Conservation (phyloP, 2,329 filamentous ascomycete species). For the Aureobasidium namibiae region DNA sequence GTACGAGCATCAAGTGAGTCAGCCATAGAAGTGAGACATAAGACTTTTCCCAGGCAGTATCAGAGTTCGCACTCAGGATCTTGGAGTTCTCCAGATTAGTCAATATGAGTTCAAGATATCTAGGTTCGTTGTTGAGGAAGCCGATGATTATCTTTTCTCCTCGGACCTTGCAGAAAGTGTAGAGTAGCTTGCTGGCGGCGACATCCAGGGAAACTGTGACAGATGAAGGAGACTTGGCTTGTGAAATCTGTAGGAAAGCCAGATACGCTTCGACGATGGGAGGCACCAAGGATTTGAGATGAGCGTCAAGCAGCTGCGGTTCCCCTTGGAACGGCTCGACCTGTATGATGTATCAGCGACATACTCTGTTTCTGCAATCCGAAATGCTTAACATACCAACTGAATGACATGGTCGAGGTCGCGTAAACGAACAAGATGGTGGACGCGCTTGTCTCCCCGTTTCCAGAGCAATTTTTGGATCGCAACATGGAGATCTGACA, state of each 20-base stretch:
- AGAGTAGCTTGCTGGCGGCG: slow-evolving; percentile 72
- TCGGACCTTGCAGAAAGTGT: slow-evolving; percentile 87
- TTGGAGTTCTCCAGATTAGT: slow-evolving; percentile 59
- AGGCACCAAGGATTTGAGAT: slow-evolving; percentile 68
- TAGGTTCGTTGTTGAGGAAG: slow-evolving; percentile 85
- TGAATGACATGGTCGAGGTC: slow-evolving; percentile 34
- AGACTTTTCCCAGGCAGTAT: slow-evolving; percentile 65
- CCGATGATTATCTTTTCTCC: slow-evolving; percentile 87
- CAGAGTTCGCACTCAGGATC: slow-evolving; percentile 17
- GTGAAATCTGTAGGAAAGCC: slow-evolving; percentile 46
- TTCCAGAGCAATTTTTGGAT: slow-evolving; percentile 37
- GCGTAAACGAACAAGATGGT: slow-evolving; percentile 29
- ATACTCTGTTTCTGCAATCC: neutral
- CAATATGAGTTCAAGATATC: slow-evolving; percentile 72
- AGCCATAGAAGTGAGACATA: slow-evolving; percentile 83
- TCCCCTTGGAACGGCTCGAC: slow-evolving; percentile 93
- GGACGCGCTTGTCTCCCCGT: slow-evolving; percentile 22
- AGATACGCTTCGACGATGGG: slow-evolving; percentile 69
- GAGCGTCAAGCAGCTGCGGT: slow-evolving; percentile 82
- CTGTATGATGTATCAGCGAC: slow-evolving; percentile 18
- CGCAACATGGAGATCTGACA: slow-evolving; percentile 29
- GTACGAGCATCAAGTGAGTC: slow-evolving; percentile 51
- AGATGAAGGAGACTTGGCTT: neutral
- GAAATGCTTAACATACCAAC: slow-evolving; percentile 21
- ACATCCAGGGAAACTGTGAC: slow-evolving; percentile 41